Base-by-base conservation (phyloP, 1,284 basidiomycete species). In the Exobasidium cylindrosporum region DNA sequence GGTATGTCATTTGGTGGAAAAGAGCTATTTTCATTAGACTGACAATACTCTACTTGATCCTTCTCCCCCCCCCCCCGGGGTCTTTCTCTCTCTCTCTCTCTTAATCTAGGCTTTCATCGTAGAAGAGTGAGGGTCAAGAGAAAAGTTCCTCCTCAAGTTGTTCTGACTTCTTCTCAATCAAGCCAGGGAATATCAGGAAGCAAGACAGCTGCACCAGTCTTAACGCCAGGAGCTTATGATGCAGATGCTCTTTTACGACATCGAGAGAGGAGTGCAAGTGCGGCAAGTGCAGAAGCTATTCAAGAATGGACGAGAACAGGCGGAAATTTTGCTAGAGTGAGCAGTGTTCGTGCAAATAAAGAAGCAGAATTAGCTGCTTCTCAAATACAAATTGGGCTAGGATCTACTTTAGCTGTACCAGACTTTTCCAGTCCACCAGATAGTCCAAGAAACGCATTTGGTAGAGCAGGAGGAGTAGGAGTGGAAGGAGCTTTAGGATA, bases 191-290 rank as follows among this genome's bases (percentile, higher is more conserved):
- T 44, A 13, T 23, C 43, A 23, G n/a, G n/a, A 7, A 17, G 35
- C 17, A 40, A 17, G 7, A 40, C 35, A 40, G 35, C 17, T 32
- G 73, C 68, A 4, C 69, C 64, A 4, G 62, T 68, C 3, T 66
- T 76, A 4, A 58, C 68, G 2, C 72, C 72, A 0, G 73, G 73
- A 13, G 67, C 73, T 3, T 76, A 76, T 50, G 73, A 76, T 40
- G 73, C 72, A 35, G 72, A 74, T 49, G 67, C 65, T 52, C 63
- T 76, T 29, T 65, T 76, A 13, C 61, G 72, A 1, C 73, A 76
- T 40, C 65, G 73, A 3, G 72, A 71, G 17, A 57, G 73, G 6
- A 69, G 64, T 23, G 55, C 67, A 13, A 67, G 66, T 31, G 58
- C 57, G 6, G 73, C 64, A 1, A 66, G 63, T 1, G 64, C 62